Evolutionary conservation across 805 yeast species (phyloP).

Genomic region (Monosporozyma aquatica): DNA sequence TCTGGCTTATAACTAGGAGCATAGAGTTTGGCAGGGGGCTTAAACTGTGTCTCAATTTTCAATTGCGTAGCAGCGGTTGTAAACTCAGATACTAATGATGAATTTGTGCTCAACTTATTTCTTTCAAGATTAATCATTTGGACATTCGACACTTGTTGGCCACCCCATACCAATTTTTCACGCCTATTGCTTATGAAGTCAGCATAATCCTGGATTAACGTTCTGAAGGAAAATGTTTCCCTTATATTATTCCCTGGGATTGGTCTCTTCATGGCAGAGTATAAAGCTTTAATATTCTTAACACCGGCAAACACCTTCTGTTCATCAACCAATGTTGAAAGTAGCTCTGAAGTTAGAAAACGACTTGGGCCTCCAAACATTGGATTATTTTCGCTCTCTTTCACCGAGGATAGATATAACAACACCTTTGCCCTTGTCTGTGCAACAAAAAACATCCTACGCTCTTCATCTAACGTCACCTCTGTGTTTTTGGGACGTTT

Average conservation of each 20-base stretch:
- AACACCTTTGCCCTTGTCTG: conserved; percentile 68
- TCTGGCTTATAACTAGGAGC: conserved; percentile 13
- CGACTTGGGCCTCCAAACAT: conserved; percentile 23
- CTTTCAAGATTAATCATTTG: conserved; percentile 14
- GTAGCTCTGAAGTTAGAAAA: conserved; percentile 22
- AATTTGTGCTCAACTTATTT: conserved; percentile 7
- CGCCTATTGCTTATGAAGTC: conserved; percentile 21
- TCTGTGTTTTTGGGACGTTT: conserved; percentile 6
- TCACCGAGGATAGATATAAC: conserved; percentile 35
- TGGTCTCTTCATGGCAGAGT: conserved; percentile 12
- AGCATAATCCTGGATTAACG: conserved; percentile 22
- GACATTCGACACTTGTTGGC: conserved; percentile 14
- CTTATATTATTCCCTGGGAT: conserved; percentile 3
- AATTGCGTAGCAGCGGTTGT: conserved; percentile 27
- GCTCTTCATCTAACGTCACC: conserved; percentile 53
- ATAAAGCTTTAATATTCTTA: conserved; percentile 17
- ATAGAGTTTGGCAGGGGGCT: conserved; percentile 6
- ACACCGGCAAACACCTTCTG: conserved; percentile 20
- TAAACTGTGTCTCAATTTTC: not conserved
- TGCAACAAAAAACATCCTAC: conserved; percentile 82
- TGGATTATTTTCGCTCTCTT: conserved; percentile 17
- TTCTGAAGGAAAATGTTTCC: conserved; percentile 16
- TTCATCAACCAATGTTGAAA: conserved; percentile 21
- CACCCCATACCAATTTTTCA: conserved; percentile 27
- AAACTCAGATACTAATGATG: conserved; percentile 8